These are phyloP conservation scores for Evernia prunastri DNA, from an alignment of 495 filamentous ascomycete genomes.

Conservation along the genomic window DNA sequence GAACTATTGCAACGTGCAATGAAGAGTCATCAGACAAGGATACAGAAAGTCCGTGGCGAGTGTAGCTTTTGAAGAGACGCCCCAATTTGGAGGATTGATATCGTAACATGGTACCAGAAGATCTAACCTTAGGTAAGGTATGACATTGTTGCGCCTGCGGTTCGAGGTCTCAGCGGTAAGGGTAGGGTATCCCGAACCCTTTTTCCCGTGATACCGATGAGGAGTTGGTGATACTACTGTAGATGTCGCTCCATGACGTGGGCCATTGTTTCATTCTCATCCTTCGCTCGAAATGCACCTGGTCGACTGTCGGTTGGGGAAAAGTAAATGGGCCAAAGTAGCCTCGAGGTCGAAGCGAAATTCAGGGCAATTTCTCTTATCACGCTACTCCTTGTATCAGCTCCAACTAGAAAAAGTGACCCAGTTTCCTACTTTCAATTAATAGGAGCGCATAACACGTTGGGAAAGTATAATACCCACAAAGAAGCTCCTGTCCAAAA, in stretches of 20 bases:
- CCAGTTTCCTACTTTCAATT: background rate
- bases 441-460: background rate
- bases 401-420: background rate
- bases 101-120: background rate
- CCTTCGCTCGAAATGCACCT: background rate
- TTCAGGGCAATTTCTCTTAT: background rate
- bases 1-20: background rate
- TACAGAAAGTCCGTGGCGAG: background rate
- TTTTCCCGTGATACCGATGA: conserved; percentile 5
- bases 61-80: background rate
- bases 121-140: background rate
- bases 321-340: background rate
- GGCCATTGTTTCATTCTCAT: conserved; percentile 8
- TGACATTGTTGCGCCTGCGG: background rate
- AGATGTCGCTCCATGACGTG: conserved; percentile 2
- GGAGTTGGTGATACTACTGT: background rate
- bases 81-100: background rate
- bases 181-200: conserved; percentile 1
- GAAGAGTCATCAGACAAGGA: background rate
- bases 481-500: background rate
- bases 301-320: background rate
- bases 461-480: background rate
- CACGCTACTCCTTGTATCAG: background rate
- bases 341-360: background rate
- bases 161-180: background rate